Base-by-base conservation (phyloP, 805 yeast species). In the Candida pseudofarinosa region DNA sequence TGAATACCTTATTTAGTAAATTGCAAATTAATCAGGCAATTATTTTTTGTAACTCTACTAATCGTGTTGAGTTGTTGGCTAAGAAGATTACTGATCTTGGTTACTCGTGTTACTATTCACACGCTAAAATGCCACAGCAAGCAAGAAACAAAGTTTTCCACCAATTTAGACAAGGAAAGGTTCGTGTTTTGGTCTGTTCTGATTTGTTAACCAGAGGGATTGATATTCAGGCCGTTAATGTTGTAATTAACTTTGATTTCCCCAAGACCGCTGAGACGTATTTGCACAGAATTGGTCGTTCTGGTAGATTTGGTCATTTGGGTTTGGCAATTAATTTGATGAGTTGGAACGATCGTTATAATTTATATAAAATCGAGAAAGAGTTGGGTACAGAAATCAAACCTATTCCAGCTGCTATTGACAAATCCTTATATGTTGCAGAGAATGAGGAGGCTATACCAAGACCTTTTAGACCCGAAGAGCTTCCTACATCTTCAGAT, bases 121-220 rank as follows among this genome's bases (percentile, higher is more conserved):
- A 93, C 63, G 97, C 99, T 8, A 85, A 82, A 65, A 93, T 93
- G 99, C 91, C 95, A 33, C 98, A 93, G 71, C 84, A 83, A 49
- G 96, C 95, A 41, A 86, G 99, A 77, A 93, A 93, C 71, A 88
- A 89, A 62, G 99, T 93, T 4, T 93, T 93, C 80, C 99, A 93
- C 63, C 98, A 93, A 67, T 93, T 93, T 67, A 86, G 99, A 76
- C 96, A 88, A 63, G 99, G 99, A 39, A 89, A 88, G 64, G 97
- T 93, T 60, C 85, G 99, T 72, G 93, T 93, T 60, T 76, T 93
- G 58, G 99, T 93, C 33, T 93, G 99, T 70, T 87, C 98, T 1
- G 99, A 93, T 71, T 75, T 93, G 49, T 78, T 93, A 50, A 91
- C 98, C 23, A 86, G 98, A 76, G 98, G 99, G 79, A 93, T 93